phyloP scores from a whole-genome alignment of 148 eudicot genomes.

The Chenopodium album region DNA sequence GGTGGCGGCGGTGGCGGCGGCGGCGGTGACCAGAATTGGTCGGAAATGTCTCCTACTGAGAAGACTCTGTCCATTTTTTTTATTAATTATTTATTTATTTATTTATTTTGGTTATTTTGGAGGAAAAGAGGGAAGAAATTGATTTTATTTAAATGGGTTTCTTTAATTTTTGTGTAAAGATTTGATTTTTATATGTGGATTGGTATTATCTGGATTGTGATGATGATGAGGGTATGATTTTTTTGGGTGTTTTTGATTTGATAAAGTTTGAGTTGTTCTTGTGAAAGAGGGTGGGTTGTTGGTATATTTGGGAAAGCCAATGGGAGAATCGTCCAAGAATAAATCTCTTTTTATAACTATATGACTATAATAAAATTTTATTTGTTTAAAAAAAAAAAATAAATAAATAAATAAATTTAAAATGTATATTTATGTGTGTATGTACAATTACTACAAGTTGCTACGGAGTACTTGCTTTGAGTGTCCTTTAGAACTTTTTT shows the following conservation, averaged over 20 bases:
- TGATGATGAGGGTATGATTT: neutral
- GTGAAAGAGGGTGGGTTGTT: neutral
- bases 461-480: too few relatives aligned
- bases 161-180: too few relatives aligned
- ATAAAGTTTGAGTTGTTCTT: neutral
- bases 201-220: neutral
- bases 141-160: too few relatives aligned
- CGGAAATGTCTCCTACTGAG: conserved; percentile 82
- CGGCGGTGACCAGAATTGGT: conserved; percentile 74
- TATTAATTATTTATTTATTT: too few relatives aligned
- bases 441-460: too few relatives aligned
- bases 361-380: too few relatives aligned
- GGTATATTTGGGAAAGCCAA: neutral
- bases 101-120: neutral
- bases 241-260: neutral
- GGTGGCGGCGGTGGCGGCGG: conserved; percentile 34
- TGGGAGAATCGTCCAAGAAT: conserved; percentile 11
- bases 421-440: too few relatives aligned
- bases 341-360: neutral
- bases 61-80: conserved; percentile 79
- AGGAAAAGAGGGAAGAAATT: too few relatives aligned
- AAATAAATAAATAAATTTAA: too few relatives aligned
- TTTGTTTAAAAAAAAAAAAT: too few relatives aligned
- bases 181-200: too few relatives aligned
- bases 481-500: too few relatives aligned